Evolutionary conservation across 495 filamentous ascomycete species (phyloP), one percentile per base, ranked within the genome.

Genomic region (Astrothelium macrocarpum): DNA sequence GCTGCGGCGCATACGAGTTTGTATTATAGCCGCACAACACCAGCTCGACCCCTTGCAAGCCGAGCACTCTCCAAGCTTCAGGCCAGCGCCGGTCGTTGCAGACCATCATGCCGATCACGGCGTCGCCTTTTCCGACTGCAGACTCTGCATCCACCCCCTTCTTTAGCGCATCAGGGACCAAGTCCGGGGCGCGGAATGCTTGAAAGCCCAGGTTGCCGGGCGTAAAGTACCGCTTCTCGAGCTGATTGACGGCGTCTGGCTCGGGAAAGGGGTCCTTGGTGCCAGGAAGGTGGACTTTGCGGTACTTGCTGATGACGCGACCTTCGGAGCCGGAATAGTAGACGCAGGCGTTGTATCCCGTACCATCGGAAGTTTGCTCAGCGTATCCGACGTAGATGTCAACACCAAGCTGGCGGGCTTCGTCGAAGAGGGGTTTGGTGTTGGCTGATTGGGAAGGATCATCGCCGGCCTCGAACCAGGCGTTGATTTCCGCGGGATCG

Each of bases 21-120:
- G 79, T 81, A 63, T 81, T 81, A 68, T 76, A 81, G 0, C 79
- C 79, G 62, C 74, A 77, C 23, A 78, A 69, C 9, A 81, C 69
- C 60, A 81, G 66, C 64, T 81, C 79, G 10, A 75, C 72, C 12
- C 79, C 79, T 62, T 81, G 77, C 2, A 81, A 71, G 0, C 77
- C 75, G 62, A 76, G 73, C 10, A 72, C 72, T 1, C 79, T 68
- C 78, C 79, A 81, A 1, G 71, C 72, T 60, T 81, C 79, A 9
- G 76, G 72, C 79, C 79, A 81, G 29, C 78, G 73, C 5, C 78
- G 65, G 65, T 80, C 79, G 62, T 80, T 81, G 70, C 79, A 80
- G 65, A 81, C 78, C 70, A 81, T 70, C 78, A 81, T 80, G 1
- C 79, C 79, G 29, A 80, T 46, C 32, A 81, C 78, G 1, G 79